phyloP scores from a whole-genome alignment of 2,329 filamentous ascomycete genomes.

The Metarhizium album region DNA sequence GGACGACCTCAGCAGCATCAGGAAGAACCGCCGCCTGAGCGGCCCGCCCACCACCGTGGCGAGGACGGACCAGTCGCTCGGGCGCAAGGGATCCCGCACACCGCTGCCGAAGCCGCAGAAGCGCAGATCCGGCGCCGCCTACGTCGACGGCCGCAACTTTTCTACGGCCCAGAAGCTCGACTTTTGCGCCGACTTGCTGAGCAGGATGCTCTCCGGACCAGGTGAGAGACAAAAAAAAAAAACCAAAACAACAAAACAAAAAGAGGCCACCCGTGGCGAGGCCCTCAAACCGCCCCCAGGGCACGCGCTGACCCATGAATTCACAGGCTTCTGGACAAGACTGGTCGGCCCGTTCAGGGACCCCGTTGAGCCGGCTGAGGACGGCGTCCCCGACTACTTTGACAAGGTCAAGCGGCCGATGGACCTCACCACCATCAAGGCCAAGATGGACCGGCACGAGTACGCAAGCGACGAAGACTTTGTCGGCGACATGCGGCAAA shows the following conservation, averaged over 20 bases:
- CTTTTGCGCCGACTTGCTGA: conserved; percentile 47
- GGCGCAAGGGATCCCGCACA: conserved; percentile 17
- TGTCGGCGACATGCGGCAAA: conserved; percentile 45
- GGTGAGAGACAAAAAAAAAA: conserved; percentile 25
- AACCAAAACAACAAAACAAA: too few relatives aligned
- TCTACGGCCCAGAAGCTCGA: conserved; percentile 36
- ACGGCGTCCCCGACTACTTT: conserved; percentile 51
- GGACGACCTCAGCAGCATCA: conserved; percentile 13
- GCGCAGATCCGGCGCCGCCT: conserved; percentile 22
- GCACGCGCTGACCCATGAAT: not conserved
- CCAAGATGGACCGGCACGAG: conserved; percentile 43
- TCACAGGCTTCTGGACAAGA: conserved; percentile 53
- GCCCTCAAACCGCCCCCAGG: not conserved
- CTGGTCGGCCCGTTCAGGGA: conserved; percentile 52
- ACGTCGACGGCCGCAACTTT: conserved; percentile 21
- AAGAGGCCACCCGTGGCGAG: too few relatives aligned
- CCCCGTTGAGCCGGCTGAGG: conserved; percentile 43
- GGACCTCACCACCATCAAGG: conserved; percentile 50
- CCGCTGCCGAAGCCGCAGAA: conserved; percentile 25
- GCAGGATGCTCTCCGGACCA: conserved; percentile 51
- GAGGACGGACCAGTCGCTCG: conserved; percentile 14
- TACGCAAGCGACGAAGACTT: conserved; percentile 45
- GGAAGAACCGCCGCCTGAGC: conserved; percentile 32
- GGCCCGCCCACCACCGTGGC: conserved; percentile 9
- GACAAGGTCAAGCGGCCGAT: conserved; percentile 50